Evolutionary conservation across 768 basidiomycete species (phyloP).

Genomic region (Lentinula lateritia): DNA sequence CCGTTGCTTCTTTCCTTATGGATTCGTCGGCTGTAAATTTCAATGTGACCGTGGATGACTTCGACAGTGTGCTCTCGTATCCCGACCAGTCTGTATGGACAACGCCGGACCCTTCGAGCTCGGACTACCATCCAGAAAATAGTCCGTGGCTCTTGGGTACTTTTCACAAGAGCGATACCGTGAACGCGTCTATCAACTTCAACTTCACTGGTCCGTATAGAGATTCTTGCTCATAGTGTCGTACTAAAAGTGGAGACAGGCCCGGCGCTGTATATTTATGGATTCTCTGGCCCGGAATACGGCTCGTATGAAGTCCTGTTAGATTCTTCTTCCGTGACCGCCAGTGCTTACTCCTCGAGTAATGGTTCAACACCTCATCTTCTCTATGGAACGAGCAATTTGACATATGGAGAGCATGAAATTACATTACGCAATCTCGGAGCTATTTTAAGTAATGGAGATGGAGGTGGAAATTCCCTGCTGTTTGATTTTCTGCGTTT

Average conservation of each 20-base stretch:
- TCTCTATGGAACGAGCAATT: slow-evolving; percentile 26
- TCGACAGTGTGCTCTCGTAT: slow-evolving; percentile 38
- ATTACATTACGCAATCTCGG: slow-evolving; percentile 37
- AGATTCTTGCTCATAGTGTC: background rate
- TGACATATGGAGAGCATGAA: slow-evolving; percentile 33
- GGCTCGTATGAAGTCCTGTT: slow-evolving; percentile 38
- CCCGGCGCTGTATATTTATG: slow-evolving; percentile 38
- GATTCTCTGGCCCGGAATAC: slow-evolving; percentile 33
- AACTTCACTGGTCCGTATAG: slow-evolving; percentile 34
- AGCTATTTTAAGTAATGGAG: slow-evolving; percentile 20
- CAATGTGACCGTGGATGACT: slow-evolving; percentile 44
- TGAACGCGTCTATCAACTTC: slow-evolving; percentile 30
- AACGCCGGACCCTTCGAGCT: slow-evolving; percentile 41
- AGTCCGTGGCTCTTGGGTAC: slow-evolving; percentile 39
- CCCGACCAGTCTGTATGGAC: slow-evolving; percentile 33
- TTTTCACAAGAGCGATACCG: slow-evolving; percentile 33
- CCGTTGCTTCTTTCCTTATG: slow-evolving; percentile 17
- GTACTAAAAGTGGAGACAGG: slow-evolving; percentile 17
- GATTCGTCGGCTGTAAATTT: slow-evolving; percentile 36
- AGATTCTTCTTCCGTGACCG: slow-evolving; percentile 21
- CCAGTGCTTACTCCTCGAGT: slow-evolving; percentile 26
- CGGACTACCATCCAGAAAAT: slow-evolving; percentile 25
- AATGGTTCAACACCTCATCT: slow-evolving; percentile 27
- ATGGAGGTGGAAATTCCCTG: slow-evolving; percentile 30
- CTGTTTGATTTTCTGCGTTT: slow-evolving; percentile 37